phyloP scores from a whole-genome alignment of 106 monocot species.

The Triglochin maritima region DNA sequence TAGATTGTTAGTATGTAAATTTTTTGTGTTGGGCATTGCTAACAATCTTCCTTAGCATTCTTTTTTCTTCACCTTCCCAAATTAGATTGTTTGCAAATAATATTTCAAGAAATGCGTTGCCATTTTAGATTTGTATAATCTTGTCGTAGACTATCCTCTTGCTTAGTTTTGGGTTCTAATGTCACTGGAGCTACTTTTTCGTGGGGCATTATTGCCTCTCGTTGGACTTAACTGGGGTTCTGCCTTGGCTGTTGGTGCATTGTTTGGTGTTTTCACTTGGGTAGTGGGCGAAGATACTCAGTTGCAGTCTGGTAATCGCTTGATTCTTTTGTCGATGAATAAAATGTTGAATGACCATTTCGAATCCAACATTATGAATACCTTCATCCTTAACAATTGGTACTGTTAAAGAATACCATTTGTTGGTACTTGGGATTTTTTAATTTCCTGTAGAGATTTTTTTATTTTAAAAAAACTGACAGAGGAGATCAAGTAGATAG shows the following conservation, averaged over 20 bases:
- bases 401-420: too few species aligned
- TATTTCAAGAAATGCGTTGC: not conserved
- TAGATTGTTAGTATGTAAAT: not conserved
- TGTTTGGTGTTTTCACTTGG: conserved; percentile 87
- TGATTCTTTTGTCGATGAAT: not conserved
- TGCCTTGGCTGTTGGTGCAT: conserved; percentile 45
- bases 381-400: not conserved
- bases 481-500: too few species aligned
- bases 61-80: not conserved
- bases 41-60: too few species aligned
- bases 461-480: too few species aligned
- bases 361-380: not conserved
- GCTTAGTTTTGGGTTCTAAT: not conserved
- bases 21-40: not conserved
- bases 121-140: not conserved
- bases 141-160: not conserved
- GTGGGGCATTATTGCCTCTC: conserved; percentile 66
- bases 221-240: conserved; percentile 71
- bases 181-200: conserved; percentile 71
- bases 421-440: too few species aligned
- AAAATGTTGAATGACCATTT: not conserved
- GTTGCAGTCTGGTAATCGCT: conserved; percentile 57
- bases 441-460: too few species aligned
- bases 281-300: conserved; percentile 61
- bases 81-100: not conserved